A percentile compares a stretch with the other conserved stretches of the same genome.
These are phyloP conservation scores for Ustilago shanxiensis DNA, from an alignment of 1,284 basidiomycete species.

Conservation along the genomic window DNA sequence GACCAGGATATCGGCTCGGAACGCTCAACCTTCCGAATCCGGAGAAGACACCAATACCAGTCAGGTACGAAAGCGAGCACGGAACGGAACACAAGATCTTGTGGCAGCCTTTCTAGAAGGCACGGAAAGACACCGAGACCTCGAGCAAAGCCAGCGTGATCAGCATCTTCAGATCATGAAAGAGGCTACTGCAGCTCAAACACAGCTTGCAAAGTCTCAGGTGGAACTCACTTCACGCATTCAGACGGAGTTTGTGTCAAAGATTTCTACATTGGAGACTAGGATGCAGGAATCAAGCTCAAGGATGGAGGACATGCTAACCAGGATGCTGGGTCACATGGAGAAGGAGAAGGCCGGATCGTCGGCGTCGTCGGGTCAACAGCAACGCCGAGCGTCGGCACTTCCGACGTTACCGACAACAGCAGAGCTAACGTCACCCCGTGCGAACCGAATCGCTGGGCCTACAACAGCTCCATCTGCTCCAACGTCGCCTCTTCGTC, in stretches of 20 bases:
- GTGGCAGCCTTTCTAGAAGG: not conserved
- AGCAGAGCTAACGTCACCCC: no score
- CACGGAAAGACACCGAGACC: not conserved
- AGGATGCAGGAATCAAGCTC: not conserved
- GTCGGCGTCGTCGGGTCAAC: no score
- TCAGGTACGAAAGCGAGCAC: not conserved
- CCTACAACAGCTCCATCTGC: no score
- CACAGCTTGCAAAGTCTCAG: not conserved
- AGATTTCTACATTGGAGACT: not conserved
- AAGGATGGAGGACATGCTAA: not conserved
- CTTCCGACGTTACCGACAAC: no score
- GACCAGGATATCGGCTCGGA: not conserved
- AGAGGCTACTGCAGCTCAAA: not conserved
- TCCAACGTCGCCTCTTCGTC: no score
- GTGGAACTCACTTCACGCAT: not conserved
- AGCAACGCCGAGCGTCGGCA: no score
- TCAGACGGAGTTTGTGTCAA: not conserved
- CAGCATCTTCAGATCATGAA: not conserved
- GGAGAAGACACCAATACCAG: not conserved
- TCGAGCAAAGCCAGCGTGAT: not conserved
- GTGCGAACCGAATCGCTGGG: no score
- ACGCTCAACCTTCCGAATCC: not conserved
- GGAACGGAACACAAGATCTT: not conserved
- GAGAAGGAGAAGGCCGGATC: no score
- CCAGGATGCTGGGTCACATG: not conserved